Evolutionary conservation across 2,329 filamentous ascomycete genomes (phyloP).

Genomic region (Diaporthe sp.): DNA sequence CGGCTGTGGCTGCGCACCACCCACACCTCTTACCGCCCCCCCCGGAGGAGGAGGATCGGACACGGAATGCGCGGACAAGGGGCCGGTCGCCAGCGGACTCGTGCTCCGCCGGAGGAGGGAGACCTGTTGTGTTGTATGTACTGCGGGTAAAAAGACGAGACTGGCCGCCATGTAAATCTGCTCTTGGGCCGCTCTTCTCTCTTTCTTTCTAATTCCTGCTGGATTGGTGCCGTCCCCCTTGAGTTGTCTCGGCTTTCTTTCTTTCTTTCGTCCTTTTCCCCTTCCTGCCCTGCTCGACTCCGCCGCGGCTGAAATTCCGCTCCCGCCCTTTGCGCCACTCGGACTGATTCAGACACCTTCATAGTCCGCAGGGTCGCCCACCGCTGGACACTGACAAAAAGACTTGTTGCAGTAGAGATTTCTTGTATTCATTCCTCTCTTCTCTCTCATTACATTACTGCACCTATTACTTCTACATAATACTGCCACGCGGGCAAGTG

Average conservation of each 20-base stretch:
- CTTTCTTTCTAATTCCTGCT: not conserved
- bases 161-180: not conserved
- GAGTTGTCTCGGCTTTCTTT: not conserved
- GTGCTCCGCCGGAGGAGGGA: not conserved
- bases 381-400: not conserved
- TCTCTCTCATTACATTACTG: slow-evolving; percentile 22
- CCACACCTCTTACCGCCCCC: not conserved
- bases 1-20: not conserved
- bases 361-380: not conserved
- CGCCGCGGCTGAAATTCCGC: not conserved
- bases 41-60: not conserved
- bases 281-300: not conserved
- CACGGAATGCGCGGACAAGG: slow-evolving; percentile 3
- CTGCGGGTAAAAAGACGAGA: not conserved
- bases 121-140: not conserved
- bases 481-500: not conserved
- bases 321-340: not conserved
- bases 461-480: slow-evolving; percentile 27
- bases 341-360: not conserved
- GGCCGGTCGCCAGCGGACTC: not conserved
- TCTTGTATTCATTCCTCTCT: slow-evolving; percentile 22
- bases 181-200: not conserved
- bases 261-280: not conserved
- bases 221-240: not conserved
- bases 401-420: slow-evolving; percentile 13